A percentile compares a stretch with the other conserved stretches of the same genome.
Conservation (phyloP, 148 eudicot species). For the Rhododendron ovatum region DNA sequence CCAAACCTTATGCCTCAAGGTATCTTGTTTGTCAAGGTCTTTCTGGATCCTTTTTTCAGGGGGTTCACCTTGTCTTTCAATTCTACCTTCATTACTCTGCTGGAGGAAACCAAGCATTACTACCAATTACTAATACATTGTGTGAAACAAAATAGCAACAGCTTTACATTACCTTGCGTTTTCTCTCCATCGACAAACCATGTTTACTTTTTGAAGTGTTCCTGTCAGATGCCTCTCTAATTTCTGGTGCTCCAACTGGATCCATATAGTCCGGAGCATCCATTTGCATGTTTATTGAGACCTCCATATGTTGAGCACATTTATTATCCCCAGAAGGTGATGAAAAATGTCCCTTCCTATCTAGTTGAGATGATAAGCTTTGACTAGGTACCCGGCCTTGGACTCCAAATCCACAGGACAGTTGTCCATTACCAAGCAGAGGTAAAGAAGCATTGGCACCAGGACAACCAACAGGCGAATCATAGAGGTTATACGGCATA, state of each 20-base stretch:
- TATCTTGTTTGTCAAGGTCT: slow-evolving; percentile 53
- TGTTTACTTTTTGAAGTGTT: slow-evolving; percentile 18
- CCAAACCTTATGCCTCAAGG: slow-evolving; percentile 43
- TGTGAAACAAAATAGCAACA: background rate
- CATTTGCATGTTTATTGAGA: slow-evolving; percentile 7
- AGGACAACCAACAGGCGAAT: slow-evolving; percentile 23
- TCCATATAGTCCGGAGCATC: slow-evolving; percentile 8
- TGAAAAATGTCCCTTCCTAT: slow-evolving; percentile 23
- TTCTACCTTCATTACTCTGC: slow-evolving; percentile 39
- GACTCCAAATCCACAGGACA: slow-evolving; percentile 20
- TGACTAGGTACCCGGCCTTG: slow-evolving; percentile 18
- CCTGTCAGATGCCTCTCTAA: slow-evolving; percentile 3
- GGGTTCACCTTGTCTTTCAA: slow-evolving; percentile 32
- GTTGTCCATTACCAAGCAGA: slow-evolving; percentile 28
- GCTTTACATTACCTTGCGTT: slow-evolving; percentile 39
- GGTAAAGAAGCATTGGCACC: slow-evolving; percentile 21
- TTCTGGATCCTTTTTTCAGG: slow-evolving; percentile 42
- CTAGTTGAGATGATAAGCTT: slow-evolving; percentile 19
- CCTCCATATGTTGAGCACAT: slow-evolving; percentile 10
- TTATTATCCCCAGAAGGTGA: slow-evolving; percentile 28
- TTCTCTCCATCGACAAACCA: slow-evolving; percentile 30
- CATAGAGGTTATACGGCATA: slow-evolving; percentile 22
- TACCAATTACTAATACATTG: background rate
- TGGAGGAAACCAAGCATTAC: slow-evolving; percentile 12
- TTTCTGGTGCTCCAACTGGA: slow-evolving; percentile 1